These are phyloP conservation scores for Amylostereum chailletii DNA, from an alignment of 1,284 basidiomycete genomes.

Conservation along the genomic window DNA sequence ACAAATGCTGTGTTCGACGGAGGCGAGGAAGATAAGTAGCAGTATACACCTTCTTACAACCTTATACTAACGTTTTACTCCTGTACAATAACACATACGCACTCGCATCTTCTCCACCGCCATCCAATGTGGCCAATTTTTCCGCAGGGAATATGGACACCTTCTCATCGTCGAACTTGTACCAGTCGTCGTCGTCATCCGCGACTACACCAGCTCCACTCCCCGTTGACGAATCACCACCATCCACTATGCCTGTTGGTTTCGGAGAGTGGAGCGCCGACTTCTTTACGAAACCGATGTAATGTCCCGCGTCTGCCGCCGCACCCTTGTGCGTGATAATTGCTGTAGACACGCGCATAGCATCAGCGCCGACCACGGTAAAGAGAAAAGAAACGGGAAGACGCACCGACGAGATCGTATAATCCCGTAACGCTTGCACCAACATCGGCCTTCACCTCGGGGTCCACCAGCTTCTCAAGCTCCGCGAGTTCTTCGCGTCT, in stretches of 20 bases:
- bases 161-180: constrained; percentile 91
- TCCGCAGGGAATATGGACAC: constrained; percentile 76
- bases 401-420: constrained; percentile 79
- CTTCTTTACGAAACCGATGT: constrained; percentile 85
- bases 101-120: constrained; percentile 78
- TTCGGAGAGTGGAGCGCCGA: constrained; percentile 41
- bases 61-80: constrained; percentile 36
- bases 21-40: too few species aligned
- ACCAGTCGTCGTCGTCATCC: constrained; percentile 72
- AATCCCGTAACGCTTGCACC: constrained; percentile 70
- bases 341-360: constrained; percentile 31
- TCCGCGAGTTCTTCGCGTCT: constrained; percentile 56
- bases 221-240: background rate
- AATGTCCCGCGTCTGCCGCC: constrained; percentile 89
- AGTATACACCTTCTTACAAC: background rate
- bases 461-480: constrained; percentile 54
- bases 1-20: too few species aligned
- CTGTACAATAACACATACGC: constrained; percentile 85
- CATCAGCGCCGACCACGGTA: background rate
- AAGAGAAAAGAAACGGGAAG: background rate
- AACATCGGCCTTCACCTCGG: constrained; percentile 56
- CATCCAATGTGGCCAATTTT: constrained; percentile 77
- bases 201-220: constrained; percentile 15
- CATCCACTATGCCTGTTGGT: background rate
- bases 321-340: constrained; percentile 97